Base-by-base conservation (phyloP, 2,329 filamentous ascomycete species). In the Beauveria rudraprayagi region DNA sequence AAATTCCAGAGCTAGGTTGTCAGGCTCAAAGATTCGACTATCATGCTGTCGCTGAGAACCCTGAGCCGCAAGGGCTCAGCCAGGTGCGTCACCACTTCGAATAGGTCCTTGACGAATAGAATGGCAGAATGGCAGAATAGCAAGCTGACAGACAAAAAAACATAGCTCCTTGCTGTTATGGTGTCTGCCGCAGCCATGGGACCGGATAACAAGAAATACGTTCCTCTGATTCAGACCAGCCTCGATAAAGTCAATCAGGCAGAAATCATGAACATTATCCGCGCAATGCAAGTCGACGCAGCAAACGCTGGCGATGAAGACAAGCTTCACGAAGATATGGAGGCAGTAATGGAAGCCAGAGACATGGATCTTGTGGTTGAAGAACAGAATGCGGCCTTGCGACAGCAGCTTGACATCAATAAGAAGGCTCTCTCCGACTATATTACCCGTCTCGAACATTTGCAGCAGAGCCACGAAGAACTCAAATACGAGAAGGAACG, bases 401-500 rank as follows among this genome's bases (percentile, higher is more conserved):
- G 79, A 54, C 76, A 77, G 60, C 77, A 83, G 65, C 76, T 80
- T 40, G 82, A 84, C 17, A 72, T 75, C 6, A 74, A 82, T 48
- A 82, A 78, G 65, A 85, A 84, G 68, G 78, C 78, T 46, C 78
- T 83, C 60, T 84, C 83, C 48, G 81, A 85, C 69, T 79, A 84
- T 63, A 80, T 82, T 61, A 80, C 83, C 6, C 80, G 84, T 22
- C 75, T 87, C 55, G 84, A 85, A 61, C 78, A 83, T 67, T 73
- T 88, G 19, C 80, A 85, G 66, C 78, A 81, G 63, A 85, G 80
- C 56, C 79, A 90, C 64, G 86, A 91, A 64, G 83, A 85, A 65
- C 74, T 89, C 51, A 83, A 88, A 66, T 80, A 82, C 53, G 80
- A 89, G 67, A 83, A 86, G 58, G 80, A 84, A 62, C 80, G 81